Base-by-base conservation (phyloP, 2,329 filamentous ascomycete species). In the Trichoderma sp. region DNA sequence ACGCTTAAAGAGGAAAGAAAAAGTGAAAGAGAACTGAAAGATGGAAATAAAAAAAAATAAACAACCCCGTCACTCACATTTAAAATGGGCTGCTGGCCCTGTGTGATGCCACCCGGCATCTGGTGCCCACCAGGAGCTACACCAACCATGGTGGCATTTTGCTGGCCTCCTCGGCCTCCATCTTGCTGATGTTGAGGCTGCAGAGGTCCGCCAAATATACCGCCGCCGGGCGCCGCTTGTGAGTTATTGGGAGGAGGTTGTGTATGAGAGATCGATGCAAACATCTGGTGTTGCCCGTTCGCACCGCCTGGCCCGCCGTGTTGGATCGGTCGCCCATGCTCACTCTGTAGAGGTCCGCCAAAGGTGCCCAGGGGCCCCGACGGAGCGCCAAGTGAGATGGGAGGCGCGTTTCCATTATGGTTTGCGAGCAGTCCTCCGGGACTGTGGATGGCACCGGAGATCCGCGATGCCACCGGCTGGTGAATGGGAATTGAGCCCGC, bases 401-500 rank as follows among this genome's bases (percentile, higher is more conserved):
- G 81, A 32, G 87, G 85, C 47, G 85, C 83, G 39, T 87, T 87
- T 39, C 88, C 86, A 67, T 90, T 90, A 76, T 94, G 90, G 75
- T 91, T 93, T 9, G 91, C 89, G 51, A 98, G 88, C 43, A 98
- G 87, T 9, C 95, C 95, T 75, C 96, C 95, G 1, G 95, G 95
- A 60, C 94, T 97, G 80, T 97, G 95, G 71, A 98, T 97, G 67
- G 93, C 92, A 74, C 91, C 92, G 71, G 92, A 84, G 74, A 94
- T 86, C 82, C 95, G 86, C 79, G 94, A 90, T 74, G 95, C 95
- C 72, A 98, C 94, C 6, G 95, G 95, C 81, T 98, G 95, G 82
- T 98, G 95, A 77, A 98, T 91, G 70, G 95, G 94, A 70, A 97
- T 93, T 3, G 95, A 94, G 71, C 92, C 93, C 51, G 93, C 91